Base-by-base conservation (phyloP, 306 rosid species). In the Macrotyloma uniflorum region DNA sequence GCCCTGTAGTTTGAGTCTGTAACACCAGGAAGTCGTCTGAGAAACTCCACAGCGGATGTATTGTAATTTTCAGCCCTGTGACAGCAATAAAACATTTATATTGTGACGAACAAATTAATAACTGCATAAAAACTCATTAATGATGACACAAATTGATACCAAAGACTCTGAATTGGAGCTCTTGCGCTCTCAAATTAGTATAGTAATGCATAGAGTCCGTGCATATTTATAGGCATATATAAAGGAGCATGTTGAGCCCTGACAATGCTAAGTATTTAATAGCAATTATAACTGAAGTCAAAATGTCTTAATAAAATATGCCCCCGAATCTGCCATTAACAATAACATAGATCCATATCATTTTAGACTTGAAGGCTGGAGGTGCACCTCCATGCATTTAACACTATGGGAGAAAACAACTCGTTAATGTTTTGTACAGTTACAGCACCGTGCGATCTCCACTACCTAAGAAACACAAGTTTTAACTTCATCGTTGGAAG, bases 11-110 rank as follows among this genome's bases (percentile, higher is more conserved):
- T 92, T 6, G 91, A 89, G 90, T 95, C 98, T 4, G 92, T 85
- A 61, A 95, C 93, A 30, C 98, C 98, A 1, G 98, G 98, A 74
- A 95, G 98, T 72, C 98, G 77, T 80, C 98, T 89, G 77, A 95
- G 86, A 69, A 89, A 95, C 88, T 95, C 98, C 83, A 95, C 90
- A 0, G 98, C 98, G 24, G 89, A 89, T 16, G 98, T 95, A 72
- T 95, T 95, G 89, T 88, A 95, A 80, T 92, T 95, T 83, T 95
- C 98, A 36, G 98, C 98, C 79, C 98, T 95, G 89, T 54, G 35
- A 83, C 38, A 63, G 54, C 46, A 58, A 43, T 16, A 46, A 72
- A 54, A 79, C 57, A 59, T 23, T 79, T 51, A 70, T 30, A 58
- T 63, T 20, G 15, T 5, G 45, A 76, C 26, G 42, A 14, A n/a